A percentile compares a stretch with the other conserved stretches of the same genome.
phyloP scores from a whole-genome alignment of 2,329 filamentous ascomycete species.

The Periconia sp. region DNA sequence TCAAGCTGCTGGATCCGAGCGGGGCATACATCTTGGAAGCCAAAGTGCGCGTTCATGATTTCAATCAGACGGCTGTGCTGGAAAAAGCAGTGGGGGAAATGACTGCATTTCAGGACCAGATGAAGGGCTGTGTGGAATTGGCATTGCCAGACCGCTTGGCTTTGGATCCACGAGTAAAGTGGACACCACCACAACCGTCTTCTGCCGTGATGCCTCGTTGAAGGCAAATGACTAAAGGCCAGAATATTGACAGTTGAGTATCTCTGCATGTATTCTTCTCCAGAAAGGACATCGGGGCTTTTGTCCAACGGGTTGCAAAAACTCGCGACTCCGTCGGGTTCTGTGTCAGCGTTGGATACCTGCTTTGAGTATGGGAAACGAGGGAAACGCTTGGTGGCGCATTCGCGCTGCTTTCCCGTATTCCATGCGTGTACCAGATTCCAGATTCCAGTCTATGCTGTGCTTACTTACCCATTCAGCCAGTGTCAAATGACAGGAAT shows the following conservation, averaged over 20 bases:
- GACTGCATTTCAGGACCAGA: conserved; percentile 54
- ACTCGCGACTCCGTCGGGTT: too few relatives aligned
- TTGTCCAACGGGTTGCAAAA: too few relatives aligned
- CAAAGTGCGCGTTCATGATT: conserved; percentile 59
- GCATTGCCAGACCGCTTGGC: conserved; percentile 60
- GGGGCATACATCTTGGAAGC: conserved; percentile 62
- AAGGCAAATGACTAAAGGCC: neutral
- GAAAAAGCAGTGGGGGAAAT: conserved; percentile 59
- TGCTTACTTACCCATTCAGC: neutral
- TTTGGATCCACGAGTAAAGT: conserved; percentile 63
- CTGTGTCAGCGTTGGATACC: too few relatives aligned
- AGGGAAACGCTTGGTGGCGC: neutral
- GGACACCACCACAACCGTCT: conserved; percentile 26
- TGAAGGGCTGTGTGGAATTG: conserved; percentile 61
- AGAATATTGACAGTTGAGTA: neutral
- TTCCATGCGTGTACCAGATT: neutral
- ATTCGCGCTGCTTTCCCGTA: neutral
- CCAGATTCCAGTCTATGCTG: neutral
- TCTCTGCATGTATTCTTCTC: neutral
- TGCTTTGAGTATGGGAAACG: neutral
- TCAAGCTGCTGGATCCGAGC: conserved; percentile 57
- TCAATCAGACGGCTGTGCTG: conserved; percentile 56
- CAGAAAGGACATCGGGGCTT: too few relatives aligned
- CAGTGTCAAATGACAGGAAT: too few relatives aligned
- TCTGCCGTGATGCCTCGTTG: conserved; percentile 19